Base-by-base conservation (phyloP, 2,329 filamentous ascomycete genomes). In the Myriosclerotinia duriaeana region DNA sequence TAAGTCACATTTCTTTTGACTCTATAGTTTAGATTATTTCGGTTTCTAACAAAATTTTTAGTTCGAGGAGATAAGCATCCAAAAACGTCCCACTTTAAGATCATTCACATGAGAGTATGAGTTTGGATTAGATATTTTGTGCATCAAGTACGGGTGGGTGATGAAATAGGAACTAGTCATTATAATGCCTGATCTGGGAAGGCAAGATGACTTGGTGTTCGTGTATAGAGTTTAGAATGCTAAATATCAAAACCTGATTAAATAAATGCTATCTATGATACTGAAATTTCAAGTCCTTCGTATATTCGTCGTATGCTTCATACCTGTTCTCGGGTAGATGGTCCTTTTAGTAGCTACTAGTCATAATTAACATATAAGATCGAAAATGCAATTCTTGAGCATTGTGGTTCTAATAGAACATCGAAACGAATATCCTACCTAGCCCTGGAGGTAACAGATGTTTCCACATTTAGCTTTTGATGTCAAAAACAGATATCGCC, bases 1-100 rank as follows among this genome's bases (percentile, higher is more conserved):
- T 96, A 81, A 79, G 87, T 79, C 52, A 50, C 48, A 15, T 30
- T 54, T 17, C 48, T 20, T 17, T 38, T 17, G 48, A 44, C 14
- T 17, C 26, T 22, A 26, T 40, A 12, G 0, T 12, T 17, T 38
- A 4, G 8, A 8, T 50, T 12, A 36, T 36, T 61, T 40, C 44
- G 42, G 62, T 20, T 44, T 46, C 46, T 67, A 26, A 52, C 44
- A 52, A 67, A 54, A 69, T 68, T 71, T 56, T 54, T 54, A 82
- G 79, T 79, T 78, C 65, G 80, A 82, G 73, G 79, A 81, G 60
- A 71, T 74, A 44, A 71, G 56, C 12, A 70, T 44, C 30, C 69
- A 71, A n/a, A 72, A 72, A 58, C 70, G 70, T 64, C 69, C 68
- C 15, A 53, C 69, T 56, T 64, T 71, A 46, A 73, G 68, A 59